Evolutionary conservation across 495 filamentous ascomycete species (phyloP), one percentile per base, ranked within the genome.

Genomic region (Penicillium maclennaniae): DNA sequence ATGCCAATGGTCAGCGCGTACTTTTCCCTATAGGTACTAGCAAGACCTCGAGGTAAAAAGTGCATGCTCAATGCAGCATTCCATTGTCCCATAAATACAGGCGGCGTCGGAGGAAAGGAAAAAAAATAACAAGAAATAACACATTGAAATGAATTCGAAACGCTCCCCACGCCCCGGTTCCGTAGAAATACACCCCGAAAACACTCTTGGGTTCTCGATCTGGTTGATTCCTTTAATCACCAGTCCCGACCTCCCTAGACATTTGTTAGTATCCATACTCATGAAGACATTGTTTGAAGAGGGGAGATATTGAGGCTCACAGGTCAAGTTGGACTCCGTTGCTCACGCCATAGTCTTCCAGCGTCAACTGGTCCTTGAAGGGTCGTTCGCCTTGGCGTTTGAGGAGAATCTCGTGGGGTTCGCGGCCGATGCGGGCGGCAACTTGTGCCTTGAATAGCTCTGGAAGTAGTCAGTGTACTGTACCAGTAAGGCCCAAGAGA

Each of bases 311-410:
- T 55, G 57, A 54, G 40, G 59, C 76, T 75, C 73, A 75, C 74
- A 96, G 73, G 73, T 96, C 90, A 65, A 96, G 69, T 71, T 95
- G 89, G 59, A 92, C 89, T 40, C 91, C 91, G 70, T 88, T 90
- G 67, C 85, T 87, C 59, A 97, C 81, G 37, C 88, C 89, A 76
- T 96, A 97, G 74, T 96, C 91, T 60, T 84, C 88, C 58, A 95
- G 69, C 27, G 84, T 92, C 46, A 97, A 77, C 47, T 84, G 78
- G 63, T 96, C 91, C 75, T 95, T 95, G 66, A 97, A 95, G 17
- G 91, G 91, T 54, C 91, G 67, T 73, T 96, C 88, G 8, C 91
- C 88, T 71, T 97, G 91, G 59, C 91, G 76, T 79, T 95, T 95
- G 51, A 97, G 69, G 65, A 95, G 73, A 51, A 97, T 96, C 72